Percentiles rank a stretch among this genome's conserved stretches.
These are phyloP conservation scores for Neurospora intermedia DNA, from an alignment of 495 filamentous ascomycete genomes.

Conservation along the genomic window DNA sequence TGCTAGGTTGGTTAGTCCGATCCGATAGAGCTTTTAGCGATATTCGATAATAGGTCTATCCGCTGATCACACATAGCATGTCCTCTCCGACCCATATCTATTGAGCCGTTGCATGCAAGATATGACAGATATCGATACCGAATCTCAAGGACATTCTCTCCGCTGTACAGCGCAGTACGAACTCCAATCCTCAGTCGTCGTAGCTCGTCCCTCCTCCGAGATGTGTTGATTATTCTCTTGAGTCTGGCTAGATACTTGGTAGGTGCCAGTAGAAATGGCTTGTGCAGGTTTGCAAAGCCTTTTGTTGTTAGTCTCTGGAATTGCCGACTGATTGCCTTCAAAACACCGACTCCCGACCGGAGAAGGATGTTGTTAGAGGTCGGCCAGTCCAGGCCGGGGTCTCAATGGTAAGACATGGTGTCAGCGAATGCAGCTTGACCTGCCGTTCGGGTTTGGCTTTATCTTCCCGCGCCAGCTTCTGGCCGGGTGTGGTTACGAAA, in stretches of 20 bases:
- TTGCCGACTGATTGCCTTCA: background rate
- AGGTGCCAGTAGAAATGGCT: too few relatives aligned
- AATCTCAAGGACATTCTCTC: background rate
- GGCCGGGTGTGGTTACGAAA: conserved; percentile 25
- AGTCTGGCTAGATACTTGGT: background rate
- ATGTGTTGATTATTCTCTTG: background rate
- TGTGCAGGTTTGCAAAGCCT: too few relatives aligned
- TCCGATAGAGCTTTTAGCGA: background rate
- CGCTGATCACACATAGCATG: background rate
- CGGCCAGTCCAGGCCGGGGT: conserved; percentile 4
- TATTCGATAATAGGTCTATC: background rate
- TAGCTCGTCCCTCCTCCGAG: background rate
- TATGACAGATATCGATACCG: background rate
- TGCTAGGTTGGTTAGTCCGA: background rate
- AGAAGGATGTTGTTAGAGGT: background rate
- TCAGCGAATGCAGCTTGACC: conserved; percentile 8
- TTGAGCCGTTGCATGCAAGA: background rate
- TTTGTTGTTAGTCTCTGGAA: background rate
- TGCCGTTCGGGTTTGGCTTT: conserved; percentile 27
- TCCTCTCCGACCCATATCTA: background rate
- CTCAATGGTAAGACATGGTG: conserved; percentile 6
- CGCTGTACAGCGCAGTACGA: background rate
- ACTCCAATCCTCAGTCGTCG: background rate
- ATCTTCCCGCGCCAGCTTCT: conserved; percentile 25
- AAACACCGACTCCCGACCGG: background rate